phyloP scores from a whole-genome alignment of 306 rosid genomes.

The Hippophae tibetana region DNA sequence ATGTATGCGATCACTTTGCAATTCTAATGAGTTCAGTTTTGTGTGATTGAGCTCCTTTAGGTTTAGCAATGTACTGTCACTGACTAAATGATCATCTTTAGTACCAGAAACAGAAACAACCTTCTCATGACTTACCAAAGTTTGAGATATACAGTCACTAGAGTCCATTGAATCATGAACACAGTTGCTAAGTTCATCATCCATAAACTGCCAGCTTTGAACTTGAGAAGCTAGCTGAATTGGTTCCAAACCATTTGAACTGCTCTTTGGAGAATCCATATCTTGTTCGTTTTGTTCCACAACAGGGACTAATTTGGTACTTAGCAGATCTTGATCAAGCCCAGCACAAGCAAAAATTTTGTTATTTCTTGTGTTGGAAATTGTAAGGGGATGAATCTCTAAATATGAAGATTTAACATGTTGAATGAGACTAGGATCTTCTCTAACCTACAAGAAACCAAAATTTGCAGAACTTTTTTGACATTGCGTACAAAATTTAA shows the following conservation, averaged over 20 bases:
- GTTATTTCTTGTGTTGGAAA: conserved; percentile 23
- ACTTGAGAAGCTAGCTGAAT: conserved; percentile 46
- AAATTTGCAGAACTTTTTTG: conserved; percentile 3
- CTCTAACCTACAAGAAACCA: conserved; percentile 43
- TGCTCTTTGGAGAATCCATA: conserved; percentile 39
- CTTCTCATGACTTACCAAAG: conserved; percentile 40
- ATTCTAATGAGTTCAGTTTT: conserved; percentile 34
- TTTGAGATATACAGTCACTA: conserved; percentile 79
- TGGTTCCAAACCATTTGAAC: conserved; percentile 39
- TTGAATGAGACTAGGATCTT: conserved; percentile 57
- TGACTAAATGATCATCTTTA: conserved; percentile 14
- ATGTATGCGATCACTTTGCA: conserved; percentile 38
- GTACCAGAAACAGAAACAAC: conserved; percentile 25
- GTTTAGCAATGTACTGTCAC: conserved; percentile 19
- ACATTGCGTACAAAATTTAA: neutral
- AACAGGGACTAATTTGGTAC: conserved; percentile 31
- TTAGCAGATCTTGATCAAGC: conserved; percentile 29
- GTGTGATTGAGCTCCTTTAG: conserved; percentile 34
- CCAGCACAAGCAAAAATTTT: conserved; percentile 19
- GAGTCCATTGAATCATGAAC: conserved; percentile 57
- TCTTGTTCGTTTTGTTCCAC: conserved; percentile 27
- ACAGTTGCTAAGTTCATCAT: conserved; percentile 58
- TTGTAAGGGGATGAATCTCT: conserved; percentile 30
- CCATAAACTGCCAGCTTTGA: conserved; percentile 69
- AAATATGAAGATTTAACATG: conserved; percentile 41